Percentiles rank a stretch among this genome's conserved stretches.
Conservation (phyloP, 2,329 filamentous ascomycete species). For the Pseudocercospora macadamiae region DNA sequence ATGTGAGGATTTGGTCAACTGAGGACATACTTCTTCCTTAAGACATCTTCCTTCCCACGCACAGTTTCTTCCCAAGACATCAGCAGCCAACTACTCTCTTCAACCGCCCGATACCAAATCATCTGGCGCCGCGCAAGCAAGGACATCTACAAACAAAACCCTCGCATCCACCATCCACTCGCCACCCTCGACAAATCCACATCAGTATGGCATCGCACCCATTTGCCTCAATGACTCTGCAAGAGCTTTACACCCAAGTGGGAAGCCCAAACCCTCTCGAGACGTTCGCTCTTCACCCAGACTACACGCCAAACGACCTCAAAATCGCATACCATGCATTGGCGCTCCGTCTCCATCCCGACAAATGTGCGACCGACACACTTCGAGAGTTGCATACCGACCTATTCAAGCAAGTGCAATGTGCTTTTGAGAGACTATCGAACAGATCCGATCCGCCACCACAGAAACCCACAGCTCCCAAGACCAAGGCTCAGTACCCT, state of each 20-base stretch:
- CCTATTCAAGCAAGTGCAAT: not conserved
- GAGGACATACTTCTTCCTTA: not conserved
- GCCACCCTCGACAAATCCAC: not conserved
- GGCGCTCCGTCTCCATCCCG: not conserved
- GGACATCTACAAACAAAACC: no score
- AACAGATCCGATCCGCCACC: not conserved
- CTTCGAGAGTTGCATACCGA: not conserved
- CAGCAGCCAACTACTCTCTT: no score
- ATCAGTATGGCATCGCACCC: not conserved
- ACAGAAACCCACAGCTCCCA: not conserved
- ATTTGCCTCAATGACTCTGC: not conserved
- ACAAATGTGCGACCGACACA: not conserved
- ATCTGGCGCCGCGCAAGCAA: no score
- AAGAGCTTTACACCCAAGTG: not conserved
- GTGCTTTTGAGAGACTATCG: not conserved
- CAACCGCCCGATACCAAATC: no score
- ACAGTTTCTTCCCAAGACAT: no score
- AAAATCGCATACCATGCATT: not conserved
- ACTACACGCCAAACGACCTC: not conserved
- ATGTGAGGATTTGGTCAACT: no score
- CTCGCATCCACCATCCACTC: no score
- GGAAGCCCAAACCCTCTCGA: not conserved
- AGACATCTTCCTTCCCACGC: not conserved
- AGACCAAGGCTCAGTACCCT: not conserved
- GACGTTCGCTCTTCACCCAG: not conserved